These are phyloP conservation scores for Paragyromitra xinjiangensis DNA, from an alignment of 495 filamentous ascomycete species.

Conservation along the genomic window DNA sequence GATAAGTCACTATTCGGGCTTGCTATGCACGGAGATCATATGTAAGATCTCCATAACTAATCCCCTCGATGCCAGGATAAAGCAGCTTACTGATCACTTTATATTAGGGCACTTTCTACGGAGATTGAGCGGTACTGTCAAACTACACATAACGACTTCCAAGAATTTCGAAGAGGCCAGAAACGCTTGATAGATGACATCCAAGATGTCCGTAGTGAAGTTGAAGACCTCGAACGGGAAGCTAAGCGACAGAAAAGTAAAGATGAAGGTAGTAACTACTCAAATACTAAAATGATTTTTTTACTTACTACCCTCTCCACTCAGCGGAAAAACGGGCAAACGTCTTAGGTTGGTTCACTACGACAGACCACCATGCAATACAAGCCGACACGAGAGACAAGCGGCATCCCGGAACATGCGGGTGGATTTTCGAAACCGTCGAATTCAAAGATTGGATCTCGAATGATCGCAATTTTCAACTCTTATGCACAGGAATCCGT, in stretches of 20 bases:
- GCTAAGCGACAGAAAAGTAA: not conserved
- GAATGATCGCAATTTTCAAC: not conserved
- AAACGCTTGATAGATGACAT: not conserved
- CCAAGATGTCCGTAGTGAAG: not conserved
- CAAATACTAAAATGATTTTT: not conserved
- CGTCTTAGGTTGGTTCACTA: not conserved
- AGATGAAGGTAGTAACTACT: not conserved
- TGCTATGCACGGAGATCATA: slow-evolving; percentile 9
- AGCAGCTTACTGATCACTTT: not conserved
- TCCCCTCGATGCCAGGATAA: too few relatives aligned
- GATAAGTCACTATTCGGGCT: not conserved
- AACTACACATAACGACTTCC: not conserved
- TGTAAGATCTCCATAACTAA: not conserved
- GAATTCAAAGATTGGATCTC: slow-evolving; percentile 18
- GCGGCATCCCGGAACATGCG: slow-evolving; percentile 9
- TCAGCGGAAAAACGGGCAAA: not conserved
- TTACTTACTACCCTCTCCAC: not conserved
- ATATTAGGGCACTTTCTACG: not conserved
- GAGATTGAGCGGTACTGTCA: not conserved
- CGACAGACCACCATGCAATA: not conserved
- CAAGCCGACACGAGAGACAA: not conserved
- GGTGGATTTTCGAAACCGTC: slow-evolving; percentile 20
- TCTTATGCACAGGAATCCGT: slow-evolving; percentile 21
- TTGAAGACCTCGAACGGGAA: not conserved
- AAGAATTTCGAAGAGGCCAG: not conserved